Base-by-base conservation (phyloP, 768 basidiomycete genomes). In the Crassisporium funariophilum region DNA sequence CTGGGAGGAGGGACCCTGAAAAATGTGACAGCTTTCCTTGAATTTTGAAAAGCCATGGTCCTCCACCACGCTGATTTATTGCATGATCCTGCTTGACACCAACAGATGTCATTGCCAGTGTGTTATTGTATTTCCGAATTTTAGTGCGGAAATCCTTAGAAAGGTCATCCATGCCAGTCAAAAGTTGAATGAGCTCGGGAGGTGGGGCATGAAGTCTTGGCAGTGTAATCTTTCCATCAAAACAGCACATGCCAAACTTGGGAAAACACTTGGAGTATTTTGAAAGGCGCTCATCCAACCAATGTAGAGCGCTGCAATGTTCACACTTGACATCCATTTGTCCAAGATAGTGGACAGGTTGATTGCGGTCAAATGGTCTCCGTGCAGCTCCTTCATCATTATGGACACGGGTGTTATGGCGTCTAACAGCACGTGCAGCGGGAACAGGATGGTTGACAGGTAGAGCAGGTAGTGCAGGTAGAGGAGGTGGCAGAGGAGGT, bases 301-400 rank as follows among this genome's bases (percentile, higher is more conserved):
- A 48, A 23, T 48, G 40, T 17, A 48, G 23, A 5, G 40, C 46
- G 3, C 33, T 39, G 41, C 46, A 41, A 39, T 12, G 15, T 4
- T 7, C 8, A 16, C 40, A 41, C 16, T 22, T 23, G 12, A 23
- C 40, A 25, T 41, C 24, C 40, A 41, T 41, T 16, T 4, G 15
- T 22, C 40, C 40, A 5, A 41, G 24, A 24, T 41, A 12, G 15
- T 41, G 40, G 12, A 41, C 24, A n/a, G 40, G 40, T n/a, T n/a
- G n/a, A n/a, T n/a, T n/a, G n/a, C n/a, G n/a, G n/a, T n/a, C n/a
- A n/a, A n/a, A n/a, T n/a, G n/a, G n/a, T n/a, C n/a, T n/a, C n/a
- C n/a, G n/a, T n/a, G n/a, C n/a, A n/a, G n/a, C n/a, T n/a, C n/a
- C n/a, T n/a, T n/a, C n/a, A n/a, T n/a, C n/a, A n/a, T n/a, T n/a